A percentile compares a stretch with the other conserved stretches of the same genome.
Evolutionary conservation across 1,139 yeast species (phyloP).

Genomic region (Diutina pseudorugosa): DNA sequence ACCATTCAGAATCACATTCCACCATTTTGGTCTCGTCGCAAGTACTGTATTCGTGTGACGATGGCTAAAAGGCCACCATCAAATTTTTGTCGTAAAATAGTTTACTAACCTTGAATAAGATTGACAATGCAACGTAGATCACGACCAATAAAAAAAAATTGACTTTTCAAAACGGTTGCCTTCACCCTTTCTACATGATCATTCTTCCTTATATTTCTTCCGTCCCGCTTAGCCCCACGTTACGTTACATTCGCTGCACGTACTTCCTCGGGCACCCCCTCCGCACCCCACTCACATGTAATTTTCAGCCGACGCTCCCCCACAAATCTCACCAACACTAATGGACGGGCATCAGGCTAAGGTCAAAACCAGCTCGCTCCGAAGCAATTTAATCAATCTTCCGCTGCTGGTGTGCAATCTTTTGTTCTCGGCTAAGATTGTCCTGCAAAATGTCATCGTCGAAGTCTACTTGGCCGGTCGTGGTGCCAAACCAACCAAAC

Average conservation of each 20-base stretch:
- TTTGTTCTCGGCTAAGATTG: constrained; percentile 41
- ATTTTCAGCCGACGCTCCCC: neutral
- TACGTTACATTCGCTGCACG: neutral
- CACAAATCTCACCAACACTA: neutral
- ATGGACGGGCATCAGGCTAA: constrained; percentile 4
- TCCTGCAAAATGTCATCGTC: constrained; percentile 50
- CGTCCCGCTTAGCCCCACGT: neutral
- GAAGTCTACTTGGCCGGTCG: constrained; percentile 22
- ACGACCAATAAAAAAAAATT: too few species aligned
- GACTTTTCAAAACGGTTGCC: too few species aligned
- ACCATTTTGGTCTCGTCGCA: too few species aligned
- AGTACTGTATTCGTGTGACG: too few species aligned
- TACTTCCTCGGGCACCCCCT: neutral
- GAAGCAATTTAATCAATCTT: constrained; percentile 46
- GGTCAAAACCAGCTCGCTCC: constrained; percentile 10
- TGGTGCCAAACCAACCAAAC: constrained; percentile 10
- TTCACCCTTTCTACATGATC: neutral
- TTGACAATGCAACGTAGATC: too few species aligned
- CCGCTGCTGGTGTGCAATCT: constrained; percentile 40
- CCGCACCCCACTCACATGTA: neutral
- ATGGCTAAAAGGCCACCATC: too few species aligned
- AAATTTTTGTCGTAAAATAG: too few species aligned
- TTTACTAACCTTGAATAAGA: too few species aligned
- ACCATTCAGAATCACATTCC: too few species aligned
- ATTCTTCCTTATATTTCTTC: too few species aligned